phyloP scores from a whole-genome alignment of 345 rosid species.

The Linum trigynum region DNA sequence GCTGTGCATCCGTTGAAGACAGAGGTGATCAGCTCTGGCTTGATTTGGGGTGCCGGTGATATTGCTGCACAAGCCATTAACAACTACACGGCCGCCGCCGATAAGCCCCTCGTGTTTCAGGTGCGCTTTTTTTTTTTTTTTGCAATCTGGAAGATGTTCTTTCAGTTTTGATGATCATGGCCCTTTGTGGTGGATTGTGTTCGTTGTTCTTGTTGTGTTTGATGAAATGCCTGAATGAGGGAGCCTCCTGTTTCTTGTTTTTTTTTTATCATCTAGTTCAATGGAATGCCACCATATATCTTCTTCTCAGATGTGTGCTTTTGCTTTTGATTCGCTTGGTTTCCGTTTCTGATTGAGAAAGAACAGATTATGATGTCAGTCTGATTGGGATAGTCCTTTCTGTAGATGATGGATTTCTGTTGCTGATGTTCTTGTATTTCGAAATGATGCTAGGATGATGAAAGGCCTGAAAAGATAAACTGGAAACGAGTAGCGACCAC shows the following conservation, averaged over 20 bases:
- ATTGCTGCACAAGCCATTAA: constrained; percentile 35
- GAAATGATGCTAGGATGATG: constrained; percentile 16
- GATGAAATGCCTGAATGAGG: no score
- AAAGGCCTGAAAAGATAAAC: constrained; percentile 16
- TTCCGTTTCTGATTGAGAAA: no score
- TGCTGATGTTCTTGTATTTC: neutral
- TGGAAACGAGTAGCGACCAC: constrained; percentile 35
- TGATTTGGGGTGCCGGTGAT: constrained; percentile 41
- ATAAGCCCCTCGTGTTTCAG: constrained; percentile 13
- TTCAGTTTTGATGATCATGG: no score
- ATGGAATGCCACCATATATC: no score
- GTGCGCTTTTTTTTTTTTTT: constrained; percentile 6
- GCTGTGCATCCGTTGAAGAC: constrained; percentile 33
- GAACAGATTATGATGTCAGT: no score
- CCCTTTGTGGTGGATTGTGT: no score
- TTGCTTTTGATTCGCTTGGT: no score
- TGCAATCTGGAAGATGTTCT: neutral
- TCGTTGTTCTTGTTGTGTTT: no score
- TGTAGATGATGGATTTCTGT: neutral
- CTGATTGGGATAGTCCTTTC: no score
- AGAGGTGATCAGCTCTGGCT: constrained; percentile 33
- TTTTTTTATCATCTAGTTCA: no score
- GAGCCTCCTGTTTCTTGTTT: no score
- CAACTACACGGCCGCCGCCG: constrained; percentile 17
- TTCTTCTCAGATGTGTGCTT: no score